Evolutionary conservation across 1,284 basidiomycete species (phyloP), one percentile per base, ranked within the genome.

Genomic region (Naganishia sp.): DNA sequence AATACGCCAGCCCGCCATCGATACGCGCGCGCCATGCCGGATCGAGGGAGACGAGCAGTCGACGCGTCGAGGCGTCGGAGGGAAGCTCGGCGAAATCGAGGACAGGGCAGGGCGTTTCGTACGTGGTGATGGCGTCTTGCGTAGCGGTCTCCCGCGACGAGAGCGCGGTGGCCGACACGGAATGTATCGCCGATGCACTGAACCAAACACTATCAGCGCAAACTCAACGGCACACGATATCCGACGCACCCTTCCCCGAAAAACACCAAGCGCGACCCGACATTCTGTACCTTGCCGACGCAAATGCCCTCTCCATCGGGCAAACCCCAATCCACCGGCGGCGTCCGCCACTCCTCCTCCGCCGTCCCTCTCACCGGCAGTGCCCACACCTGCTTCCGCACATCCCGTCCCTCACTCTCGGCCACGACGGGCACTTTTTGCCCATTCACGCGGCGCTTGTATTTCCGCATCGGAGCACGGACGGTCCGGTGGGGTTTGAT

Each of bases 401-500:
- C 53, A 28, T 28, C 55, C 42, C 25, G n/a, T 9, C 25, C 46
- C n/a, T 58, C 39, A 9, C 41, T 45, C 25, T n/a, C 64, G 15
- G 7, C 41, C 11, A n/a, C 35, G 9, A 32, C 25, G 10, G 43
- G 64, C 4, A 52, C 58, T 39, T 55, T 64, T 35, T 67, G 58
- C 41, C 45, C 53, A 13, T 64, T 55, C 39, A 61, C 77, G 75
- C 70, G 80, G 82, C 45, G 78, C 73, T 32, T 80, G 81, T 57
- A 54, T 55, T 70, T 68, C 51, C 80, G 70, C 68, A 77, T 67
- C 2, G 70, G 62, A 13, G 74, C 72, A 31, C 75, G 65, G 10
- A 90, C 85, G 49, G 79, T 82, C 52, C 92, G 84, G 70, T 85
- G 87, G 0, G 87, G 86, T 63, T 84, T 81, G 3, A 90, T 84